These are phyloP conservation scores for Diaporthe ampelina DNA, from an alignment of 2,329 filamentous ascomycete species.

Conservation along the genomic window DNA sequence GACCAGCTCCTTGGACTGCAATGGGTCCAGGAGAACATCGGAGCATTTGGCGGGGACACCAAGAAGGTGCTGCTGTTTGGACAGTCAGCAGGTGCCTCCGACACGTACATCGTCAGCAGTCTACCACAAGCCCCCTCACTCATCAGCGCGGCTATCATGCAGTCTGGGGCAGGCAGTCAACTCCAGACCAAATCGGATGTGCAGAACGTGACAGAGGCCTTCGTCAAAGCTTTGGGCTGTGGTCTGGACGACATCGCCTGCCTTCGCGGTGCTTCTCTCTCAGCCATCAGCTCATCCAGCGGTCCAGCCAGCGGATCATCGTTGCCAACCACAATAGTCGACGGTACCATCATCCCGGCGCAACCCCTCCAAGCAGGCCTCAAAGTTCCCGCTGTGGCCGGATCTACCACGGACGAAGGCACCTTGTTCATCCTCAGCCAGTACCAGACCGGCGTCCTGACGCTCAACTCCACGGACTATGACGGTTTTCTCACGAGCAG, in stretches of 20 bases:
- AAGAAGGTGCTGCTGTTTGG: conserved; percentile 48
- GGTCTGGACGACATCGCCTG: conserved; percentile 30
- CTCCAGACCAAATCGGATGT: conserved; percentile 4
- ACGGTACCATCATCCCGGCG: conserved; percentile 46
- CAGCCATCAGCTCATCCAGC: neutral
- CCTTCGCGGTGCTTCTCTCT: conserved; percentile 7
- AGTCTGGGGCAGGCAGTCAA: conserved; percentile 46
- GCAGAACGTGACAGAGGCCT: conserved; percentile 8
- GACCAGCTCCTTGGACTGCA: conserved; percentile 63
- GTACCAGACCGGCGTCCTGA: conserved; percentile 40
- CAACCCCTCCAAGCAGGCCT: conserved; percentile 46
- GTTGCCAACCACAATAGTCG: conserved; percentile 44
- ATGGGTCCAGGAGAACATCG: conserved; percentile 65
- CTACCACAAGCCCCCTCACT: conserved; percentile 46
- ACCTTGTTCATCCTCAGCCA: conserved; percentile 46
- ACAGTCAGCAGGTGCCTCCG: conserved; percentile 47
- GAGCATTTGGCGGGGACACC: conserved; percentile 57
- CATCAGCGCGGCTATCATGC: conserved; percentile 45
- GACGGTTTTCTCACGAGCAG: conserved; percentile 44
- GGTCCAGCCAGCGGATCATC: conserved; percentile 14
- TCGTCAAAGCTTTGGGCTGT: conserved; percentile 25
- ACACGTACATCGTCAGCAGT: conserved; percentile 47
- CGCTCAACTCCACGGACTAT: conserved; percentile 45
- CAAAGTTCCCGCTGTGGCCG: conserved; percentile 49
- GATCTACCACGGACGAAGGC: conserved; percentile 45